Conservation (phyloP, 192 early-diverging fungal species). For the Coemansia sp. region DNA sequence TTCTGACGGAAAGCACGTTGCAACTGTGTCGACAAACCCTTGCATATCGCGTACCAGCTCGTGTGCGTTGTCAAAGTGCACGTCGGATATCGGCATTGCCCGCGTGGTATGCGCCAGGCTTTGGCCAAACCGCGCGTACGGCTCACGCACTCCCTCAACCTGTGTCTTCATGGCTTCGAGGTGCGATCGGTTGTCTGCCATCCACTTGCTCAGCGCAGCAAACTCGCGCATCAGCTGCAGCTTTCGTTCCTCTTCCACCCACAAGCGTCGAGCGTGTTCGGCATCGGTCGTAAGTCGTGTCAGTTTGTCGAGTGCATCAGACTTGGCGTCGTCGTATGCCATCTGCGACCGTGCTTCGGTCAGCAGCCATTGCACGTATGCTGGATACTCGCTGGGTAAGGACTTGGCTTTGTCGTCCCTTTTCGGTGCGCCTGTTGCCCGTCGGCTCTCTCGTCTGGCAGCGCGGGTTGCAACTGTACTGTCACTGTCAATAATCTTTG, state of each 20-base stretch:
- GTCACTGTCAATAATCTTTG: background rate
- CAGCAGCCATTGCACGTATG: slow-evolving; percentile 40
- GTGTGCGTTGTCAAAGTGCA: slow-evolving; percentile 19
- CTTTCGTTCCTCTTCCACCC: slow-evolving; percentile 29
- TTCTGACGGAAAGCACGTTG: slow-evolving; percentile 10
- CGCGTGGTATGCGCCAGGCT: slow-evolving; percentile 26
- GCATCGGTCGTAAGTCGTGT: slow-evolving; percentile 18
- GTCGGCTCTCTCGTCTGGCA: slow-evolving; percentile 5
- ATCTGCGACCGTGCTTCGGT: slow-evolving; percentile 38
- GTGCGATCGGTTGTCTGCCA: slow-evolving; percentile 12
- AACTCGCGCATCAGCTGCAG: slow-evolving; percentile 42
- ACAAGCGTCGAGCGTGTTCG: slow-evolving; percentile 12
- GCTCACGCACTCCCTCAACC: slow-evolving; percentile 11
- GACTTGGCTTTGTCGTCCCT: background rate
- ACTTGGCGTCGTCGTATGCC: slow-evolving; percentile 35
- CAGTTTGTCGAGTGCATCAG: slow-evolving; percentile 20
- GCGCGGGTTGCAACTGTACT: background rate
- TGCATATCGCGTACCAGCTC: slow-evolving; percentile 31
- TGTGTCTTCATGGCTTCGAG: slow-evolving; percentile 22
- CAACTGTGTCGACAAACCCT: slow-evolving; percentile 21
- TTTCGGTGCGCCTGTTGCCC: background rate
- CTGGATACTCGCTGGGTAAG: background rate
- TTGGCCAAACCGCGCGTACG: slow-evolving; percentile 22
- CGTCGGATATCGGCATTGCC: slow-evolving; percentile 43
- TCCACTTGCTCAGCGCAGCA: slow-evolving; percentile 27